Base-by-base conservation (phyloP, 176 grass and related monocot species). In the Thinopyrum elongatum region DNA sequence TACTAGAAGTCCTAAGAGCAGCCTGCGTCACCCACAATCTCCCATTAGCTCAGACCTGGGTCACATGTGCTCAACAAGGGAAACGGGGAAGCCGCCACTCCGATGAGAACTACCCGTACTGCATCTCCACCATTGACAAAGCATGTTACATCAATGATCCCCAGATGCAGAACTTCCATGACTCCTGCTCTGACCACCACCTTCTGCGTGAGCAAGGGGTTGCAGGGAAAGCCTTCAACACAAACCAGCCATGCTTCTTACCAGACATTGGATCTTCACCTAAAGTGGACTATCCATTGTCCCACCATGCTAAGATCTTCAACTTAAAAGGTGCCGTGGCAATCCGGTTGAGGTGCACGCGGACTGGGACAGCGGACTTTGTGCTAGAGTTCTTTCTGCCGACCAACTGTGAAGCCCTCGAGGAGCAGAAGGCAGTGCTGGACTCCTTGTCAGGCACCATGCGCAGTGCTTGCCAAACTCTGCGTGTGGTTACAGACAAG, bases 341-440 rank as follows among this genome's bases (percentile, higher is more conserved):
- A 1, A 99, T 99, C 76, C 71, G 97, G 67, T 55, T 99, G 63
- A 84, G 92, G 55, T 91, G 97, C 79, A 96, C 87, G 13, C 79
- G 67, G 74, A 96, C 90, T 14, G 90, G 94, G 75, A 88, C 38
- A 17, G 90, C 79, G 4, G 92, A 99, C 42, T 99, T 96, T 42
- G 97, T 99, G 60, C 76, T 99, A 71, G 97, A 99, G 76, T 99
- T 99, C 42, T 99, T 96, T 75, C 87, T 99, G 51, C 97, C 97
- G 51, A 79, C 79, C 12, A 65, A 87, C 33, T 94, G 90, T 66
- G 79, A 90, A 79, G 79, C 78, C 29, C 83, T 90, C 4, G 88
- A 91, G 86, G 92, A 96, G 49, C 94, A 99, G 85, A 99, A 92
- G 57, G 75, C 77, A 65, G 66, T 99, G 85, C 92, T 99, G 81